These are phyloP conservation scores for Fusarium sp. DNA, from an alignment of 2,329 filamentous ascomycete genomes.

Conservation along the genomic window DNA sequence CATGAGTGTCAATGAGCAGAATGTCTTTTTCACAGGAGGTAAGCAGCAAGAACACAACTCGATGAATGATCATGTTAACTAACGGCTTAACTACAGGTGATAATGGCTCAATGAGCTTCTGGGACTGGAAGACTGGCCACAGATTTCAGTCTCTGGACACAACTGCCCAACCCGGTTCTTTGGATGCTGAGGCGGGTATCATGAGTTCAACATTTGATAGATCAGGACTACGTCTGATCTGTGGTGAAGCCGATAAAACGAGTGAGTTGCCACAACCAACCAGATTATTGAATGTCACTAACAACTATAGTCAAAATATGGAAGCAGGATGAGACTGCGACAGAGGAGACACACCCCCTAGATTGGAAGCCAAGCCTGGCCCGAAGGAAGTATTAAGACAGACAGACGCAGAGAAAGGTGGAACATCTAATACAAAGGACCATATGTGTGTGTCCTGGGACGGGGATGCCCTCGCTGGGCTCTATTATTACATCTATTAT, in stretches of 20 bases:
- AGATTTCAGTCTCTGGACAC: slow-evolving; percentile 90
- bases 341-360: slow-evolving; percentile 87
- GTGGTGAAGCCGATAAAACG: slow-evolving; percentile 96
- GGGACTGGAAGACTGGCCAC: slow-evolving; percentile 98
- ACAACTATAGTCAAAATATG: slow-evolving; percentile 79
- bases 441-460: slow-evolving; percentile 18
- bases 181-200: slow-evolving; percentile 93
- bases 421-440: slow-evolving; percentile 16
- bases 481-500: slow-evolving; percentile 44
- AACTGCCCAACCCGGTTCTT: slow-evolving; percentile 88
- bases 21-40: slow-evolving; percentile 90
- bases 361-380: slow-evolving; percentile 88
- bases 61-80: not conserved
- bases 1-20: slow-evolving; percentile 89
- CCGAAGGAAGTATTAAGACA: slow-evolving; percentile 72
- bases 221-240: slow-evolving; percentile 87
- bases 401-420: slow-evolving; percentile 2
- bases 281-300: slow-evolving; percentile 38
- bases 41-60: slow-evolving; percentile 17
- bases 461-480: slow-evolving; percentile 2
- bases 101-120: slow-evolving; percentile 96
- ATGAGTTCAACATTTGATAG: slow-evolving; percentile 94
- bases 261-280: slow-evolving; percentile 57
- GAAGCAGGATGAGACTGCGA: slow-evolving; percentile 92
- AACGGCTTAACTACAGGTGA: slow-evolving; percentile 60